A percentile compares a stretch with the other conserved stretches of the same genome.
These are phyloP conservation scores for Geotrichum histeridarum DNA, from an alignment of 1,139 yeast species.

Conservation along the genomic window DNA sequence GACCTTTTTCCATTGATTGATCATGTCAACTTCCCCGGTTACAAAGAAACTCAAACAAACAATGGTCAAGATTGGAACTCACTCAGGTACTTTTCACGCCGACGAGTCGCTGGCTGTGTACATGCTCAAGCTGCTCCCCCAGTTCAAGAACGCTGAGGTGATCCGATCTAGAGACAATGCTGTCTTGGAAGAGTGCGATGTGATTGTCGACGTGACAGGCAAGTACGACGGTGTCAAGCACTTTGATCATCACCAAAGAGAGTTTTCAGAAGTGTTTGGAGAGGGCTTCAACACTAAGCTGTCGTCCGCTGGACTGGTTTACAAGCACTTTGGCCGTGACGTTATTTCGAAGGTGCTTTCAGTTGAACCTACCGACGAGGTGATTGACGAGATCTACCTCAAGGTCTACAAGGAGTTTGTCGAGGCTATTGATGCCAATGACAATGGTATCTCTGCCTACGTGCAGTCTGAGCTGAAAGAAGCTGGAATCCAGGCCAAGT, in stretches of 20 bases:
- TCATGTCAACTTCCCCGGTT: conserved; percentile 12
- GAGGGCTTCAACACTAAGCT: conserved; percentile 62
- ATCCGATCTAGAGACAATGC: conserved; percentile 79
- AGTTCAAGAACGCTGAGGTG: conserved; percentile 58
- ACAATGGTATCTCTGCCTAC: conserved; percentile 82
- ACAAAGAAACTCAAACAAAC: conserved; percentile 21
- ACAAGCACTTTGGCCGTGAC: conserved; percentile 86
- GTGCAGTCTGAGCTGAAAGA: conserved; percentile 37
- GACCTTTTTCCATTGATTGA: not conserved
- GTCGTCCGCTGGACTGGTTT: conserved; percentile 89
- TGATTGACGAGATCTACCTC: conserved; percentile 60
- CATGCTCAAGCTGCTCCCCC: conserved; percentile 70
- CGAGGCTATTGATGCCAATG: conserved; percentile 93
- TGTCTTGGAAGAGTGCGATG: conserved; percentile 60
- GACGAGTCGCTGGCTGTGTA: conserved; percentile 96
- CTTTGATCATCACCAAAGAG: conserved; percentile 95
- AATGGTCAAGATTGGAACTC: conserved; percentile 65
- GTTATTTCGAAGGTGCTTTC: conserved; percentile 50
- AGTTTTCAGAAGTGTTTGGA: conserved; percentile 57
- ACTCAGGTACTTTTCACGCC: conserved; percentile 93
- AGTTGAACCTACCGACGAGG: conserved; percentile 30
- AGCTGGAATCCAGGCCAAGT: conserved; percentile 28
- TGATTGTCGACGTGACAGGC: conserved; percentile 96
- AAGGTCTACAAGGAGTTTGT: conserved; percentile 79
- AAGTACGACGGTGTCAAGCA: conserved; percentile 79